These are phyloP conservation scores for Hypoxylon sp. DNA, from an alignment of 2,329 filamentous ascomycete species.

Conservation along the genomic window DNA sequence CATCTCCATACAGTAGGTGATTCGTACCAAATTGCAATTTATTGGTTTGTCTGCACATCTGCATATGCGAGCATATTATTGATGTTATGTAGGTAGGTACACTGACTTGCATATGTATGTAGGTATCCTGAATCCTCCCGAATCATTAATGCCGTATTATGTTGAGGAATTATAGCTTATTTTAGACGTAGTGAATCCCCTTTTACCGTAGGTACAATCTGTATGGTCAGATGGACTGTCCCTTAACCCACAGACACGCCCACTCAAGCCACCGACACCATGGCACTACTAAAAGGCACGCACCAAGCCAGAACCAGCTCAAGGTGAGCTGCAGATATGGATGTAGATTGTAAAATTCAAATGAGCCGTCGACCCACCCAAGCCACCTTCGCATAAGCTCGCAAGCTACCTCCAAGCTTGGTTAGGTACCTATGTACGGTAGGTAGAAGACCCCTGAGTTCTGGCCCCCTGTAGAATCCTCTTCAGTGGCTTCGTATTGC, in stretches of 20 bases:
- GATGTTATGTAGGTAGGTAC: constrained; percentile 25
- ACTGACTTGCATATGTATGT: constrained; percentile 22
- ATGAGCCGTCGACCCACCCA: constrained; percentile 39
- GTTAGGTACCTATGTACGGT: constrained; percentile 1
- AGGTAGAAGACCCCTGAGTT: constrained; percentile 35
- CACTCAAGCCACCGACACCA: constrained; percentile 37
- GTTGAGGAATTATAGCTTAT: constrained; percentile 33
- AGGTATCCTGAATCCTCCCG: constrained; percentile 30
- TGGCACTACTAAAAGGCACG: constrained; percentile 30
- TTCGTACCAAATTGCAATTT: constrained; percentile 31
- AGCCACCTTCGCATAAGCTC: constrained; percentile 26
- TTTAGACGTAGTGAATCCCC: constrained; percentile 17
- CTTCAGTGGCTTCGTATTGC: constrained; percentile 33
- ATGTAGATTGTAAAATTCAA: constrained; percentile 31
- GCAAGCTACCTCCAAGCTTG: constrained; percentile 34
- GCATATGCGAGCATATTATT: constrained; percentile 37
- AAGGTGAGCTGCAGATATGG: constrained; percentile 36
- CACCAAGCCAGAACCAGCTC: constrained; percentile 35
- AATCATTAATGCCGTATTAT: constrained; percentile 37
- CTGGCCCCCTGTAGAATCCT: constrained; percentile 30
- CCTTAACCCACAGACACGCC: constrained; percentile 23
- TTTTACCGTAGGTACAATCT: constrained; percentile 23
- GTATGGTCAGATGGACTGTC: constrained; percentile 23
- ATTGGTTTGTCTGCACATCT: constrained; percentile 37
- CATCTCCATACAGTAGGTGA: constrained; percentile 44